phyloP scores from a whole-genome alignment of 2,329 filamentous ascomycete genomes.

The Malbranchea zuffiana region DNA sequence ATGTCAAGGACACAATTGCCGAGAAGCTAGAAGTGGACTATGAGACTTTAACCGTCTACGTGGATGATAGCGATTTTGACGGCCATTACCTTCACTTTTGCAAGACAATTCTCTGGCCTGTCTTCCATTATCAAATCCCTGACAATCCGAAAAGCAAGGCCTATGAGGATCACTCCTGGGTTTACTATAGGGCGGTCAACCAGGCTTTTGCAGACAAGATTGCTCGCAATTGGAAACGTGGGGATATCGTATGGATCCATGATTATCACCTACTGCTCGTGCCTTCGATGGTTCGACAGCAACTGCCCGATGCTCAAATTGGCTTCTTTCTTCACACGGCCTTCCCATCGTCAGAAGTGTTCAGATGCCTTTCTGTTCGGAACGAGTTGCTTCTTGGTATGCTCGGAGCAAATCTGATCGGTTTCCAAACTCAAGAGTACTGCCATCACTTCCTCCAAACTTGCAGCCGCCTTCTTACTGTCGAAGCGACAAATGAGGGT shows the following conservation, averaged over 20 bases:
- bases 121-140: conserved; percentile 96
- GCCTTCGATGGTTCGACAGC: conserved; percentile 77
- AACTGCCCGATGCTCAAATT: conserved; percentile 79
- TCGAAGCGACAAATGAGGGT: conserved; percentile 79
- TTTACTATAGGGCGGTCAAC: conserved; percentile 86
- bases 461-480: conserved; percentile 79
- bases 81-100: conserved; percentile 93
- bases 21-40: conserved; percentile 70
- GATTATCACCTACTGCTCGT: conserved; percentile 90
- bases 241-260: conserved; percentile 88
- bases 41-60: conserved; percentile 72
- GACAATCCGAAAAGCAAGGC: conserved; percentile 98
- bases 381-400: conserved; percentile 84
- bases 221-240: conserved; percentile 81
- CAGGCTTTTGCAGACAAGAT: conserved; percentile 87
- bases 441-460: conserved; percentile 90
- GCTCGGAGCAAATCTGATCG: conserved; percentile 81
- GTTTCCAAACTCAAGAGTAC: conserved; percentile 90
- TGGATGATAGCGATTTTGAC: conserved; percentile 83
- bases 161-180: conserved; percentile 93
- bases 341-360: conserved; percentile 92
- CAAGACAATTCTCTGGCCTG: conserved; percentile 95
- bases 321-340: conserved; percentile 93
- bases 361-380: conserved; percentile 77
- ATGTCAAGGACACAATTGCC: conserved; percentile 71